Evolutionary conservation across 176 grass and related monocot species (phyloP), one percentile per base, ranked within the genome.

Genomic region (Rhynchospora breviuscula): DNA sequence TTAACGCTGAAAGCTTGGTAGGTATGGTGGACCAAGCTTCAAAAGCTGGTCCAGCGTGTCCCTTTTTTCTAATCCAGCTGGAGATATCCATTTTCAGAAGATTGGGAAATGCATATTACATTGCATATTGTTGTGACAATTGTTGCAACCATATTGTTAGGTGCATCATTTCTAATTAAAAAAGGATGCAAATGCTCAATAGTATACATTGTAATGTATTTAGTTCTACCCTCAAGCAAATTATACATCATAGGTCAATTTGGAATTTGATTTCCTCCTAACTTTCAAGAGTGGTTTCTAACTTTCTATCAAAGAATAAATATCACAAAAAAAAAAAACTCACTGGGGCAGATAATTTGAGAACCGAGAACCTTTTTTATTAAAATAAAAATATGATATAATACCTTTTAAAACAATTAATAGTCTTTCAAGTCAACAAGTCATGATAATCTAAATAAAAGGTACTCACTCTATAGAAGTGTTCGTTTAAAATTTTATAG

Each of bases 1-100:
- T 66, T 65, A 65, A 82, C 3, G 59, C 31, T 65, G 44, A 53
- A 67, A 46, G 80, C 35, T 82, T 66, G 80, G 80, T 82, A 82
- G 80, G 80, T 66, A 1, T 82, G 14, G 80, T 82, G 80, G 61
- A 82, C 79, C 79, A 18, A 8, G 33, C 11, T 64, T 47, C 60
- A 82, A 63, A 81, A 51, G 44, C 8, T 67, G 48, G 22, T 82
- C 23, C 63, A 65, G 59, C 47, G n/a, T 3, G 44, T 51, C 19
- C 46, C 62, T 22, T 6, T 6, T 47, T 82, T 82, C 25, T 26
- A 10, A 35, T 47, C 22, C 10, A 59, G 63, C 80, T 82, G 80
- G 80, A 82, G 7, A 29, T 54, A 65, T 82, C 63, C 21, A 82
- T 82, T 81, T 82, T 48, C 33, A 17, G 8, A 17, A 18, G 3